Evolutionary conservation across 768 basidiomycete genomes (phyloP), one percentile per base, ranked within the genome.

Genomic region (Phanerodontia chrysosporium): DNA sequence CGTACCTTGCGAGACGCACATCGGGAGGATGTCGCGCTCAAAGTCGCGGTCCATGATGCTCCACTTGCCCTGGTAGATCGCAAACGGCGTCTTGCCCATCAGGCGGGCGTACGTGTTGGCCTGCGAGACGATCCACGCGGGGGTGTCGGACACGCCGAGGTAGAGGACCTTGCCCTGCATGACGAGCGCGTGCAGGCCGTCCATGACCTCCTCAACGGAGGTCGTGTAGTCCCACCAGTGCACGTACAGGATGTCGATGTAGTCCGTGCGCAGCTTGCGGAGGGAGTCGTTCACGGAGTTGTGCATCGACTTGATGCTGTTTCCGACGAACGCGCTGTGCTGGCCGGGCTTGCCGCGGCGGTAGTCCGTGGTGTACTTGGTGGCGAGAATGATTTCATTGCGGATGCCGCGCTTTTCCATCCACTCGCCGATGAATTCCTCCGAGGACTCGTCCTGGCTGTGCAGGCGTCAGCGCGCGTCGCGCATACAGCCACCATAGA

Each of bases 221-320:
- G 81, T 81, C 2, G 74, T 67, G 60, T 72, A 82, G 63, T 83
- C 82, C 81, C 81, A 80, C 67, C 69, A 79, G 60, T 83, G 82
- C 13, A 82, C 62, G 55, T 84, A 83, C 32, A 83, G 65, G 51
- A 84, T 75, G 60, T 83, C 83, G 63, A 83, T 76, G 64, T 80
- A 87, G 25, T 77, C 73, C 0, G 83, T 85, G 48, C 81, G 70
- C 25, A 87, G 73, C 57, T 82, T 84, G 57, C 70, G 70, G 57
- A 79, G 67, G 45, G 69, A 71, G 6, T 63, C 68, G 18, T 69
- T 65, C 8, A 74, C 65, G 12, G 67, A 71, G 39, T 71, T 12
- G 27, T 54, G 58, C 51, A 75, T 52, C 2, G 60, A 66, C 59
- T 77, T 76, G 57, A 66, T 61, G 57, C 66, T 59, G 69, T 79